These are phyloP conservation scores for Shiraia bambusicola DNA, from an alignment of 2,329 filamentous ascomycete species.

Conservation along the genomic window DNA sequence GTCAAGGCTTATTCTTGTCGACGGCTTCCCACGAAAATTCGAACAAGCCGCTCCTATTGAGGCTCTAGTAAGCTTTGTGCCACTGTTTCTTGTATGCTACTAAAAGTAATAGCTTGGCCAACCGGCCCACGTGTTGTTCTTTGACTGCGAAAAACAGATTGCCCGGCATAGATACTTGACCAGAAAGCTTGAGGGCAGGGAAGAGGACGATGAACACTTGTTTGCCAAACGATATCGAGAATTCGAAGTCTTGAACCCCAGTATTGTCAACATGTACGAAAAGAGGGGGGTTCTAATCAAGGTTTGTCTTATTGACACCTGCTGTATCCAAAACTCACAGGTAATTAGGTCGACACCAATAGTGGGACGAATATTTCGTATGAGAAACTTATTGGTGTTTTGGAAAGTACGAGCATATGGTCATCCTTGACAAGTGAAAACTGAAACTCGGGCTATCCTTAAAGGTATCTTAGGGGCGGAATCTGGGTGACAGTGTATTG, in stretches of 20 bases:
- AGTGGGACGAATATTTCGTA: slow-evolving; percentile 5
- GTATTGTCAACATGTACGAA: slow-evolving; percentile 1
- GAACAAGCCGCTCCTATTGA: slow-evolving; percentile 7
- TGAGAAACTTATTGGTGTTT: background rate
- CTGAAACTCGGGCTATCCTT: no score
- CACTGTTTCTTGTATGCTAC: background rate
- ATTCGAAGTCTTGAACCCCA: slow-evolving; percentile 1
- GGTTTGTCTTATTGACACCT: background rate
- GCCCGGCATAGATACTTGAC: slow-evolving; percentile 6
- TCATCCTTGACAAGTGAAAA: background rate
- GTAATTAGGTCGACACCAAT: slow-evolving; percentile 4
- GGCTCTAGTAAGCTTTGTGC: background rate
- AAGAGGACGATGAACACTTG: slow-evolving; percentile 1
- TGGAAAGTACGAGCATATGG: background rate
- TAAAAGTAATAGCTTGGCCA: background rate
- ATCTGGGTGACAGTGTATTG: no score
- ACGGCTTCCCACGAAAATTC: slow-evolving; percentile 5
- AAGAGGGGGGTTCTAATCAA: slow-evolving; percentile 1
- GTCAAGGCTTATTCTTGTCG: slow-evolving; percentile 1
- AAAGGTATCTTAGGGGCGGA: no score
- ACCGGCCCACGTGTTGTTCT: slow-evolving; percentile 6
- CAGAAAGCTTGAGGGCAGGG: slow-evolving; percentile 7
- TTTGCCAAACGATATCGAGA: slow-evolving; percentile 3
- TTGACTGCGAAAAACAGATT: slow-evolving; percentile 3
- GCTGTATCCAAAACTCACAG: background rate